Evolutionary conservation across 1,139 yeast genomes (phyloP).

Genomic region (Suhomyces bribrorum): DNA sequence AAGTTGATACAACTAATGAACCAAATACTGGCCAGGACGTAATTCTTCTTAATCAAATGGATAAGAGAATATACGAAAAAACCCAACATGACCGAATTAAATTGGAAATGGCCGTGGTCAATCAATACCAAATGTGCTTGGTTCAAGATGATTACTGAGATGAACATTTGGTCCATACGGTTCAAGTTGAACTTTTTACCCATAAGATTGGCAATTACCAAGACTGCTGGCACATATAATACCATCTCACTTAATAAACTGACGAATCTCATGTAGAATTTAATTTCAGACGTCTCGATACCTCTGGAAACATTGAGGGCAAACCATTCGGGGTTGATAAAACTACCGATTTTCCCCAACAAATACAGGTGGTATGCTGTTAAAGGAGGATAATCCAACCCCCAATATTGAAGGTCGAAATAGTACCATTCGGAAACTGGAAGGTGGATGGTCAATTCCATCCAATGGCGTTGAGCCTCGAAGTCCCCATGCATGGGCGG

Average conservation of each 20-base stretch:
- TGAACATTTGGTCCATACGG: conserved; percentile 75
- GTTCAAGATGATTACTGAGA: conserved; percentile 71
- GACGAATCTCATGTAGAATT: conserved; percentile 81
- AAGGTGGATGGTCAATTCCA: conserved; percentile 80
- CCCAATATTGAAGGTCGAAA: conserved; percentile 92
- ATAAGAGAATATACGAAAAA: conserved; percentile 67
- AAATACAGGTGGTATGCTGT: conserved; percentile 92
- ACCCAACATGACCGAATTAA: conserved; percentile 92
- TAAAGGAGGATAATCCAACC: conserved; percentile 94
- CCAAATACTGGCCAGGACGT: conserved; percentile 71
- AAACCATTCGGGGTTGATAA: conserved; percentile 74
- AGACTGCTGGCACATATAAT: conserved; percentile 77
- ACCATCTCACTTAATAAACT: conserved; percentile 74
- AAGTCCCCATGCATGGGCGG: conserved; percentile 93
- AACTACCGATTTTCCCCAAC: conserved; percentile 69
- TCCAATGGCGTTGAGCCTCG: conserved; percentile 98
- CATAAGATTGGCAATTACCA: conserved; percentile 65
- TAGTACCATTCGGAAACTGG: conserved; percentile 84
- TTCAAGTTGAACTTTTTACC: conserved; percentile 56
- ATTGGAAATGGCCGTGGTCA: conserved; percentile 98
- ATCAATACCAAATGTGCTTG: conserved; percentile 82
- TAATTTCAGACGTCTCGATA: conserved; percentile 61
- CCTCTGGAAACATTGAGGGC: conserved; percentile 74
- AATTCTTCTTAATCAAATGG: conserved; percentile 63
- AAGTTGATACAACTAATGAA: conserved; percentile 78